Base-by-base conservation (phyloP, 257 asterid genomes). In the Capsicum baccatum region DNA sequence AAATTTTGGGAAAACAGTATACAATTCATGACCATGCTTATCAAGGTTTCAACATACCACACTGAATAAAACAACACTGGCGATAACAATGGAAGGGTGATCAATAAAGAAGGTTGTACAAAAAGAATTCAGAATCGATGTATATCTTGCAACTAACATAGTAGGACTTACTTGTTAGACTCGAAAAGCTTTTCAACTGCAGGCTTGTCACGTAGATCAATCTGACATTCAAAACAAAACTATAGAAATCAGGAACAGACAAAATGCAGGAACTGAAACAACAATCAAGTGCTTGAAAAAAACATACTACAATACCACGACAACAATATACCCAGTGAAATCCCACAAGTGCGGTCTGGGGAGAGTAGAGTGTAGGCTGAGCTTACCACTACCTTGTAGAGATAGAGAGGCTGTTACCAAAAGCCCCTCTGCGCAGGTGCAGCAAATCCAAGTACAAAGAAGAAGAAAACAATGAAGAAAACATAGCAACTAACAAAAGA, bases 201-300 rank as follows among this genome's bases (percentile, higher is more conserved):
- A 11, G 94, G 91, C 89, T 91, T 93, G 88, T 95, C 99, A 74
- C 97, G 94, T 57, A 97, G 89, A 92, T 97, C 99, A 35, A 93
- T 86, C 99, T 97, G 93, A 92, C 90, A 83, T 66, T 68, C 79
- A 82, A 76, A 33, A 50, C 81, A 86, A 62, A 12, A 68, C 35
- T 78, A 85, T 11, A 79, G 54, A 70, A 84, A 83, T 82, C 62
- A 85, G 14, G 52, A n/a, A 62, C 60, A 82, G 1, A 39, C 54
- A n/a, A 50, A 50, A 21, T 66, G 54, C 52, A 17, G 60, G 54
- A 64, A 57, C 26, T 78, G 64, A 78, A 78, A 14, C 50, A 78
- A 15, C 48, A 52, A 6, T 48, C 60, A 74, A 6, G 57, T 50
- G 8, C 60, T 19, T 35, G 39, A 19, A 50, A 66, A 19, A 50